phyloP scores from a whole-genome alignment of 306 rosid genomes.

The Mimosa bimucronata region DNA sequence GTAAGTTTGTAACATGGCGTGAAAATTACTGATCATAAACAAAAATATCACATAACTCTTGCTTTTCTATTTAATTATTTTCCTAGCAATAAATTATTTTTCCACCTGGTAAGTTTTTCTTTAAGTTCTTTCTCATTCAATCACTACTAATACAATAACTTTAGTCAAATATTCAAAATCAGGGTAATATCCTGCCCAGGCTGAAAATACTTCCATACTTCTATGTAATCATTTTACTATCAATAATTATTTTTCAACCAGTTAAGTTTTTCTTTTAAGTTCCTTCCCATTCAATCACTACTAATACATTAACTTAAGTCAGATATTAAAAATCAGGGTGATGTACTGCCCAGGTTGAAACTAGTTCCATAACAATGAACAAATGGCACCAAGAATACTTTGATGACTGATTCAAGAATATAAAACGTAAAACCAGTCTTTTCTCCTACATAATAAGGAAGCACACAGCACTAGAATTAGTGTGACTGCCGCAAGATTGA shows the following conservation, averaged over 20 bases:
- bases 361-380: constrained; percentile 3
- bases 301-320: not conserved
- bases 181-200: too few species aligned
- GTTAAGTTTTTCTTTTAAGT: not conserved
- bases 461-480: constrained; percentile 22
- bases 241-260: not conserved
- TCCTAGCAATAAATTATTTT: not conserved
- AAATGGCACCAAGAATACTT: constrained; percentile 3
- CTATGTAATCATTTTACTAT: not conserved
- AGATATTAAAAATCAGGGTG: not conserved
- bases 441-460: constrained; percentile 10
- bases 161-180: too few species aligned
- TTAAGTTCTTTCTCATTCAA: not conserved
- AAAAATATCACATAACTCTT: constrained; percentile 2
- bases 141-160: not conserved
- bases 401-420: constrained; percentile 12
- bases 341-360: constrained; percentile 13
- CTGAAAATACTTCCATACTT: not conserved
- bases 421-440: not conserved
- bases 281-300: not conserved
- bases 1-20: not conserved
- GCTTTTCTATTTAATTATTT: constrained; percentile 4
- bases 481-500: not conserved
- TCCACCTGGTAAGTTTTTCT: not conserved
- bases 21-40: not conserved